A percentile compares a stretch with the other conserved stretches of the same genome.
Conservation (phyloP, 352 stramenopile genomes). For the Phytophthora pluvialis region DNA sequence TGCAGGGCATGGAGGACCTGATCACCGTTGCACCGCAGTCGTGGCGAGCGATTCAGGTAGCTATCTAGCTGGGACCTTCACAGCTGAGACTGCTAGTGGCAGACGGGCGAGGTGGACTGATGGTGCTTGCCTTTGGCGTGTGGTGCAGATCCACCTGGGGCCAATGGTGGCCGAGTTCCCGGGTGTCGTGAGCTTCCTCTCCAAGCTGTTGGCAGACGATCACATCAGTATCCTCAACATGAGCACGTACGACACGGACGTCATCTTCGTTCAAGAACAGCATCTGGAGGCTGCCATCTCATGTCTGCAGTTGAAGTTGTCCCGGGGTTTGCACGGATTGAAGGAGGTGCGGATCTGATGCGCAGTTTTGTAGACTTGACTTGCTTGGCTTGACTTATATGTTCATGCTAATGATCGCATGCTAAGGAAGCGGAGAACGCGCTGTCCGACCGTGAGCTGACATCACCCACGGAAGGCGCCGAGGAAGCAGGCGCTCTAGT, state of each 20-base stretch:
- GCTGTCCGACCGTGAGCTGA: slow-evolving; percentile 31
- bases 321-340: slow-evolving; percentile 76
- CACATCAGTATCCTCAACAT: slow-evolving; percentile 92
- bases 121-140: slow-evolving; percentile 5
- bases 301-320: slow-evolving; percentile 82
- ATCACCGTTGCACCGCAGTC: slow-evolving; percentile 74
- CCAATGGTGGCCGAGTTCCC: slow-evolving; percentile 89
- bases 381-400: not conserved
- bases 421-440: slow-evolving; percentile 65
- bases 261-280: slow-evolving; percentile 85
- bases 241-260: slow-evolving; percentile 90
- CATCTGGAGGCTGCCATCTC: slow-evolving; percentile 72
- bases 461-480: slow-evolving; percentile 25
- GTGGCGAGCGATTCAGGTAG: slow-evolving; percentile 84
- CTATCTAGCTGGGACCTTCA: not conserved
- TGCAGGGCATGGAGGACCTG: slow-evolving; percentile 65
- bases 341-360: slow-evolving; percentile 60
- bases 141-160: slow-evolving; percentile 77
- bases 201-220: slow-evolving; percentile 81
- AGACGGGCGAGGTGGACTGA: slow-evolving; percentile 11
- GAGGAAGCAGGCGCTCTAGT: not conserved
- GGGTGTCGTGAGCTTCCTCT: slow-evolving; percentile 85
- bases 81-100: slow-evolving; percentile 5
- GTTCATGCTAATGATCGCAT: slow-evolving; percentile 21
- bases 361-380: not conserved